Conservation (phyloP, 1,139 yeast species). For the Candida tetrigidarum region DNA sequence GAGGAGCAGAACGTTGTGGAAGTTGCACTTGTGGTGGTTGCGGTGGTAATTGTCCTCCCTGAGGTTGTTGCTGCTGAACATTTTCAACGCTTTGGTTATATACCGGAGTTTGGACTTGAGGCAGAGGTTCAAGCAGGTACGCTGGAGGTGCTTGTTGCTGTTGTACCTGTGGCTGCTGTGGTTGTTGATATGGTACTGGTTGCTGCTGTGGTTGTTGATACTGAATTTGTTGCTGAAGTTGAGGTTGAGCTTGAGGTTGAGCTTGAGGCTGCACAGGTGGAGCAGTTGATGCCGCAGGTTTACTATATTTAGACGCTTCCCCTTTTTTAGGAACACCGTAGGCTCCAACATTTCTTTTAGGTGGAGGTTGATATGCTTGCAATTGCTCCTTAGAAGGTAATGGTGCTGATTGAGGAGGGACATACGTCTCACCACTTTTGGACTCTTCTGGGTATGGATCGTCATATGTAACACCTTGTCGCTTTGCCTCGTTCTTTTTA, state of each 20-base stretch:
- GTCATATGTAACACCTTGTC: conserved; percentile 23
- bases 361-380: conserved; percentile 41
- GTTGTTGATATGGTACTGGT: conserved; percentile 11
- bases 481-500: conserved; percentile 40
- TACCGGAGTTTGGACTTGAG: conserved; percentile 1
- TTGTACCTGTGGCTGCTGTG: conserved; percentile 7
- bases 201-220: conserved; percentile 6
- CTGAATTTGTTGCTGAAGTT: conserved; percentile 12
- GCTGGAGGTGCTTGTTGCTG: conserved; percentile 11
- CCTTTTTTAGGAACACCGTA: conserved; percentile 16
- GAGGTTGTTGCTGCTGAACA: conserved; percentile 8
- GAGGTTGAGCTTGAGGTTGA: conserved; percentile 14
- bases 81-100: conserved; percentile 12
- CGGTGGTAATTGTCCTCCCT: conserved; percentile 9
- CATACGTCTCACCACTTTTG: conserved; percentile 6
- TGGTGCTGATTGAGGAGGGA: conserved; percentile 15
- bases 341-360: conserved; percentile 35
- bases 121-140: conserved; percentile 9
- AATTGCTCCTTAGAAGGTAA: conserved; percentile 27
- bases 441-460: conserved; percentile 13
- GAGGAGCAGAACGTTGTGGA: conserved; percentile 9
- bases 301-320: conserved; percentile 13
- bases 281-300: background rate
- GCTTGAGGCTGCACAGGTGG: conserved; percentile 11
- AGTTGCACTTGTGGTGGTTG: conserved; percentile 12